Conservation (phyloP, 345 rosid species). For the Balakata baccata region DNA sequence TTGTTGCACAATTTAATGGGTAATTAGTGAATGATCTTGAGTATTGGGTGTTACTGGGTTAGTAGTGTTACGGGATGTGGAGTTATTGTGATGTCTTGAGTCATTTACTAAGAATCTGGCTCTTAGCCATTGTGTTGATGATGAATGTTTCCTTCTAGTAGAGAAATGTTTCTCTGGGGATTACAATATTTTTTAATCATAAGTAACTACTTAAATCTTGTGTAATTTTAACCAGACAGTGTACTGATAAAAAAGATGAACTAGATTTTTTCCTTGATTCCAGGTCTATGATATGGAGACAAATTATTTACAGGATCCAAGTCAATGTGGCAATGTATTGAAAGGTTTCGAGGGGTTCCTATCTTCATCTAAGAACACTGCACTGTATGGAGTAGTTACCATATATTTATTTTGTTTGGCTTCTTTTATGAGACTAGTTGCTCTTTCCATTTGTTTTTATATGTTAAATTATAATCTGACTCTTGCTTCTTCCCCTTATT, state of each 20-base stretch:
- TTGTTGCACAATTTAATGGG: neutral
- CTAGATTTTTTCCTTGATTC: slow-evolving; percentile 9
- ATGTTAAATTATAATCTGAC: neutral
- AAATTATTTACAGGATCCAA: slow-evolving; percentile 87
- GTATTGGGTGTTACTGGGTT: neutral
- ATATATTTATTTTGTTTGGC: slow-evolving; percentile 6
- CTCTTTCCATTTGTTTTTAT: neutral
- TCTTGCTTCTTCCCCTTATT: neutral
- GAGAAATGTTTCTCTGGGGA: neutral
- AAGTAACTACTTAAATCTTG: neutral
- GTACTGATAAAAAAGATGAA: neutral
- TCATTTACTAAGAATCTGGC: neutral
- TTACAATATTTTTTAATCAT: neutral
- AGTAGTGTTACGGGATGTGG: neutral
- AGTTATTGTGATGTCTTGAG: neutral
- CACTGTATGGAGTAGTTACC: slow-evolving; percentile 52
- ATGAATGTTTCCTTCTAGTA: neutral
- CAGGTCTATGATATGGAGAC: slow-evolving; percentile 99
- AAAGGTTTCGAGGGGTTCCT: slow-evolving; percentile 96
- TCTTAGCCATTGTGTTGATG: neutral
- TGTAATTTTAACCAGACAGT: neutral
- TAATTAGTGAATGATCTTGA: neutral
- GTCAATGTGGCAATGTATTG: slow-evolving; percentile 91
- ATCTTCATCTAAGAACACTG: slow-evolving; percentile 82
- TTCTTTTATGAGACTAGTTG: neutral